These are phyloP conservation scores for Gautieria morchelliformis DNA, from an alignment of 768 basidiomycete genomes.

Conservation along the genomic window DNA sequence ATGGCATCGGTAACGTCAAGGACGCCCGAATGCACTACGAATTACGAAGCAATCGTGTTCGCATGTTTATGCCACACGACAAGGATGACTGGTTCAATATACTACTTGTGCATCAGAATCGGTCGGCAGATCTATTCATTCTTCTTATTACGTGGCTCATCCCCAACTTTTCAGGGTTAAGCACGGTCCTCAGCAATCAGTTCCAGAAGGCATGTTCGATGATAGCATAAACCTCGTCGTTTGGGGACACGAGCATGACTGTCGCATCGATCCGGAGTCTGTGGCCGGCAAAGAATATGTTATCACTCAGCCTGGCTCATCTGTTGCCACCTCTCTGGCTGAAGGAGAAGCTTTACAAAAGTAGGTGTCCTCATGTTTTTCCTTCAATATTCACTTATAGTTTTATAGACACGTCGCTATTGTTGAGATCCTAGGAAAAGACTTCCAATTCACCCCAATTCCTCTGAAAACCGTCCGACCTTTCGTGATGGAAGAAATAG, in stretches of 20 bases:
- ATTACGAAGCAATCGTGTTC: conserved; percentile 83
- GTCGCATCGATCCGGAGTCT: conserved; percentile 80
- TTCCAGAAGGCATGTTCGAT: conserved; percentile 96
- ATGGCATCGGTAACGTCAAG: conserved; percentile 94
- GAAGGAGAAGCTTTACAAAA: conserved; percentile 91
- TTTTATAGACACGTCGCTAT: conserved; percentile 77
- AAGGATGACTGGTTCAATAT: conserved; percentile 95
- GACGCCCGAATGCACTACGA: conserved; percentile 97
- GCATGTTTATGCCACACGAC: conserved; percentile 92
- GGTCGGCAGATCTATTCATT: conserved; percentile 39
- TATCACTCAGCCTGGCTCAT: conserved; percentile 92
- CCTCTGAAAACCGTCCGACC: conserved; percentile 88
- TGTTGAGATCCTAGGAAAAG: conserved; percentile 77
- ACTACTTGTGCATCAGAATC: conserved; percentile 88
- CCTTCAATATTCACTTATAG: neutral
- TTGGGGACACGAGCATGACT: conserved; percentile 99
- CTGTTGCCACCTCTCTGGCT: conserved; percentile 87
- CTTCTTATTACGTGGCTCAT: neutral
- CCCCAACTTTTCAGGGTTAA: conserved; percentile 52
- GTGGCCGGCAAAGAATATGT: conserved; percentile 88
- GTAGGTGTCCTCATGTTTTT: conserved; percentile 31
- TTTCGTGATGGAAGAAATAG: conserved; percentile 80
- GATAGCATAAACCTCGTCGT: conserved; percentile 88
- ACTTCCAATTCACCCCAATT: conserved; percentile 79
- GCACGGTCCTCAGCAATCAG: conserved; percentile 89